Conservation (phyloP, 1,284 basidiomycete genomes). For the Heterobasidion annosum region DNA sequence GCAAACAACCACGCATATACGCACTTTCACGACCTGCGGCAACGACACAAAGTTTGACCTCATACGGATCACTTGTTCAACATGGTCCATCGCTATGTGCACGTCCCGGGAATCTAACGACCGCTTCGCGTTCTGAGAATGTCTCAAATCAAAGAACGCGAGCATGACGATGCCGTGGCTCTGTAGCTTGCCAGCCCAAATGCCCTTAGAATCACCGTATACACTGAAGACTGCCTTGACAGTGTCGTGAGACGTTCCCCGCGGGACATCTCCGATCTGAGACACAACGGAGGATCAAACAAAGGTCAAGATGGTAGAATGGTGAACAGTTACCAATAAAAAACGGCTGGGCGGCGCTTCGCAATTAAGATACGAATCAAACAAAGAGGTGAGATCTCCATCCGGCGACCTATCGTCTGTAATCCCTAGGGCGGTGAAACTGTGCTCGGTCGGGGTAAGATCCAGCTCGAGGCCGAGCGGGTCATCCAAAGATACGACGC, state of each 20-base stretch:
- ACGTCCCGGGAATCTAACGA: conserved; percentile 13
- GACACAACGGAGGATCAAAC: neutral
- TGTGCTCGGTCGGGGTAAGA: conserved; percentile 6
- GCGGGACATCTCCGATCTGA: conserved; percentile 19
- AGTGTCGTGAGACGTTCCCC: conserved; percentile 20
- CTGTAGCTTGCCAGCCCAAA: conserved; percentile 38
- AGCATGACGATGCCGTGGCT: conserved; percentile 43
- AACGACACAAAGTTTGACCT: conserved; percentile 9
- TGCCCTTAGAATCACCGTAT: conserved; percentile 27
- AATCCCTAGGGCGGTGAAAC: neutral
- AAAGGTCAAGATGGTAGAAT: neutral
- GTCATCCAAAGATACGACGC: conserved; percentile 3
- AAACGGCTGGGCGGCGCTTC: conserved; percentile 26
- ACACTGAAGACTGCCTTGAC: conserved; percentile 24
- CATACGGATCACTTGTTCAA: conserved; percentile 11
- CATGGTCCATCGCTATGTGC: conserved; percentile 1
- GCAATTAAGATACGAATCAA: conserved; percentile 1
- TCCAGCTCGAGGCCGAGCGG: neutral
- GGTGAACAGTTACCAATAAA: conserved; percentile 25
- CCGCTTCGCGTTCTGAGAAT: conserved; percentile 38
- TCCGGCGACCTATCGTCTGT: neutral
- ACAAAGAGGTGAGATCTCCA: neutral
- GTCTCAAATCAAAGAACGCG: conserved; percentile 54
- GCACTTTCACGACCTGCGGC: neutral
- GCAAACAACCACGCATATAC: neutral